phyloP scores from a whole-genome alignment of 2,329 filamentous ascomycete species.

The Orbilia javanica region DNA sequence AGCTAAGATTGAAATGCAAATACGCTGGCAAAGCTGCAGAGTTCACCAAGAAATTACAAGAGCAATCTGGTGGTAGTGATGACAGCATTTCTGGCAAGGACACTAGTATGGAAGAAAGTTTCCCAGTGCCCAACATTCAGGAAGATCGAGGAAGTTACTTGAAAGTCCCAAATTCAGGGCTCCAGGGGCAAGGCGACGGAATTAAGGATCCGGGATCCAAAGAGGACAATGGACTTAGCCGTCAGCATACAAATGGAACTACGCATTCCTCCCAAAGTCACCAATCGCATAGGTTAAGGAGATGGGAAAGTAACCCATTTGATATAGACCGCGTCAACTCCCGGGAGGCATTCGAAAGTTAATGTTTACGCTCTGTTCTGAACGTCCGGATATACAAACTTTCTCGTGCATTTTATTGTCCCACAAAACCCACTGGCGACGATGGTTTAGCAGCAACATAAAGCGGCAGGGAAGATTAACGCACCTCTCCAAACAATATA shows the following conservation, averaged over 20 bases:
- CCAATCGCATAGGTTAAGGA: neutral
- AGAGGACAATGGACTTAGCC: neutral
- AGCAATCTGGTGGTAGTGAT: constrained; percentile 14
- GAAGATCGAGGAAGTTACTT: neutral
- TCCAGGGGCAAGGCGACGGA: neutral
- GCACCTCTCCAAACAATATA: too few relatives aligned
- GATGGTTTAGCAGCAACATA: too few relatives aligned
- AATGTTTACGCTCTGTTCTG: neutral
- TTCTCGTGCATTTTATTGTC: neutral
- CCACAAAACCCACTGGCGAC: too few relatives aligned
- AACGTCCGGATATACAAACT: neutral
- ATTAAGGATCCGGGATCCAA: neutral
- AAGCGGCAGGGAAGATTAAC: too few relatives aligned
- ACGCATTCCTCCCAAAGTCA: neutral
- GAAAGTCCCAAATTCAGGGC: neutral
- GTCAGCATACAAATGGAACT: constrained; percentile 26
- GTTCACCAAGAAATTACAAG: constrained; percentile 69
- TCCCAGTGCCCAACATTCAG: neutral
- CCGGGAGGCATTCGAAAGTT: constrained; percentile 34
- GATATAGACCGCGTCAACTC: constrained; percentile 43
- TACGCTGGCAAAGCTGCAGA: constrained; percentile 76
- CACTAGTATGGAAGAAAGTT: neutral
- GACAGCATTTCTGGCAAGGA: neutral
- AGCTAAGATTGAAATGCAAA: constrained; percentile 76
- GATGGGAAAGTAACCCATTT: constrained; percentile 44